Evolutionary conservation across 129 eudicot genomes (phyloP), one percentile per base, ranked within the genome.

Genomic region (Flaveria robusta): DNA sequence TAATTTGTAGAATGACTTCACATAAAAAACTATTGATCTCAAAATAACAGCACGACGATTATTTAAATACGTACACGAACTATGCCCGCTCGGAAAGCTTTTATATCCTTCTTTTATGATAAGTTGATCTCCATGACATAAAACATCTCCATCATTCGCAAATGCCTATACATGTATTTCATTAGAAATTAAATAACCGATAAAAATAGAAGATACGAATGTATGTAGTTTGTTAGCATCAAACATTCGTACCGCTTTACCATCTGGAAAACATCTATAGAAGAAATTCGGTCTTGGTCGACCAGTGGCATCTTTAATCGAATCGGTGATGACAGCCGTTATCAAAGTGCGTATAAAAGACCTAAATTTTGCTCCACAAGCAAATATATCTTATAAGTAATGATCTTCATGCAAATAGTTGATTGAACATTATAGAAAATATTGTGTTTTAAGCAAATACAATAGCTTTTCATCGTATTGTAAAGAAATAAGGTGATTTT

Each of bases 21-120:
- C n/a, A 23, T 14, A 73, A 24, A 49, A 70, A 26, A 37, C 37
- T 27, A 62, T 16, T 31, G 9, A 45, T 45, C 71, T 26, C 18
- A 24, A 79, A 46, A 20, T 55, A 23, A 70, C 3, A 56, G 70
- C 8, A 9, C 12, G 26, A 15, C 10, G 31, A 26, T 20, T 37
- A 7, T 69, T 62, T 5, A 14, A 42, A 45, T 26, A 14, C 58
- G 3, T 81, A 90, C 96, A 89, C 22, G 96, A 87, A 69, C 90
- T 82, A 67, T 89, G 96, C 51, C 96, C 96, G 71, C 96, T 87
- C 11, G 96, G 96, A 34, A 90, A 90, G 81, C 92, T 90, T 73
- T 90, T 90, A 67, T 90, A 82, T 72, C 96, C 96, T 85, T 90
- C 96, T 81, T 90, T 90, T 52, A 90, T 79, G 24, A 74, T 77